phyloP scores from a whole-genome alignment of 2,329 filamentous ascomycete genomes.

The Arthroderma uncinatum region DNA sequence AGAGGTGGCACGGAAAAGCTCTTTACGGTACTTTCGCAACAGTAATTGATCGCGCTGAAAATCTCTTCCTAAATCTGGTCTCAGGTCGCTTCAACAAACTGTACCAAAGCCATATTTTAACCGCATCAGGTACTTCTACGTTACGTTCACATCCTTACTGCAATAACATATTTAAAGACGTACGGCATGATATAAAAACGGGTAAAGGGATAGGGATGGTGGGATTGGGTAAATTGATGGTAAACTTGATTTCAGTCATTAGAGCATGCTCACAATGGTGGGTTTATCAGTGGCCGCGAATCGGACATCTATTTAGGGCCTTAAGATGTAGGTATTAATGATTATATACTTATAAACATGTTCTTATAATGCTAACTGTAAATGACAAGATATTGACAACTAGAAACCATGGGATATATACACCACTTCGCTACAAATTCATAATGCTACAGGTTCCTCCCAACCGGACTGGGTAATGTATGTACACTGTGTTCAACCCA shows the following conservation, averaged over 20 bases:
- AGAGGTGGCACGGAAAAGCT: slow-evolving; percentile 3
- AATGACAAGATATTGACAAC: background rate
- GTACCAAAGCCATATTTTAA: slow-evolving; percentile 1
- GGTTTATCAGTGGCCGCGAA: background rate
- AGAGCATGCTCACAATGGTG: background rate
- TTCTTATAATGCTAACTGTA: background rate
- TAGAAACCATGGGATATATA: background rate
- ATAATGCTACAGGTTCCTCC: background rate
- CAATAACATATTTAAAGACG: background rate
- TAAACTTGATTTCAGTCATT: background rate
- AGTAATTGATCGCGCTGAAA: slow-evolving; percentile 1
- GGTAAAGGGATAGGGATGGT: background rate
- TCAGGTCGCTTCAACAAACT: background rate
- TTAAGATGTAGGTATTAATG: background rate
- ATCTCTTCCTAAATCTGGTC: background rate
- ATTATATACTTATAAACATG: background rate
- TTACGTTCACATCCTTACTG: background rate
- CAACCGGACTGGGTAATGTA: background rate
- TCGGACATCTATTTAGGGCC: background rate
- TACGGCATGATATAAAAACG: background rate
- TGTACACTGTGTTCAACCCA: background rate
- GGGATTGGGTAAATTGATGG: background rate
- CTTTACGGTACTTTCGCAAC: slow-evolving; percentile 3
- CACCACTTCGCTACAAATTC: background rate
- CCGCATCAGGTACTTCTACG: background rate